phyloP scores from a whole-genome alignment of 768 basidiomycete species.

The Imleria badia region DNA sequence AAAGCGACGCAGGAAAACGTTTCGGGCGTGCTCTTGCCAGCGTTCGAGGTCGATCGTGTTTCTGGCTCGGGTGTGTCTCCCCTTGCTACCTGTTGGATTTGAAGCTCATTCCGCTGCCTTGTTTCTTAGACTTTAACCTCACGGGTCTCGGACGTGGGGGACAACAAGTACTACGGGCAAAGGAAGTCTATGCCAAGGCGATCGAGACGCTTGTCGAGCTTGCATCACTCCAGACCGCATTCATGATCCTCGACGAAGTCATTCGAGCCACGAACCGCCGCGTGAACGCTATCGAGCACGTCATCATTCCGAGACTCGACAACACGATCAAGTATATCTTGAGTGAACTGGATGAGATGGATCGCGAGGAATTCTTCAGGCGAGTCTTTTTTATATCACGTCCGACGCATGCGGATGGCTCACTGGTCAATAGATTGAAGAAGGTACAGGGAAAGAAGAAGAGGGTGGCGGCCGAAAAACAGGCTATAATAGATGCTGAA shows the following conservation, averaged over 20 bases:
- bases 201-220: slow-evolving; percentile 96
- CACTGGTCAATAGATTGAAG: slow-evolving; percentile 62
- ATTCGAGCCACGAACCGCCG: slow-evolving; percentile 99
- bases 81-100: slow-evolving; percentile 3
- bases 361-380: slow-evolving; percentile 94
- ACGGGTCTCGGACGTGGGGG: slow-evolving; percentile 97
- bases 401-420: background rate
- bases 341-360: slow-evolving; percentile 98
- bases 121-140: slow-evolving; percentile 80
- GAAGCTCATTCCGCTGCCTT: background rate
- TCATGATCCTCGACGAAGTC: slow-evolving; percentile 97
- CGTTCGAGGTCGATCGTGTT: slow-evolving; percentile 90
- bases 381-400: slow-evolving; percentile 28
- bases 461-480: slow-evolving; percentile 54
- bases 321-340: slow-evolving; percentile 98
- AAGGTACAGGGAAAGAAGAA: slow-evolving; percentile 99
- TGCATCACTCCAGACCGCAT: slow-evolving; percentile 95
- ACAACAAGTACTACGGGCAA: slow-evolving; percentile 91
- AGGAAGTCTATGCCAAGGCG: slow-evolving; percentile 97
- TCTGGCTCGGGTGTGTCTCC: slow-evolving; percentile 67
- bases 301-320: slow-evolving; percentile 92
- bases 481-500: slow-evolving; percentile 6
- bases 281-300: slow-evolving; percentile 98
- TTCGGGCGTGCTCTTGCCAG: slow-evolving; percentile 91
- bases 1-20: slow-evolving; percentile 98